Conservation (phyloP, 176 grass and related monocot genomes). For the Stipa capillata region DNA sequence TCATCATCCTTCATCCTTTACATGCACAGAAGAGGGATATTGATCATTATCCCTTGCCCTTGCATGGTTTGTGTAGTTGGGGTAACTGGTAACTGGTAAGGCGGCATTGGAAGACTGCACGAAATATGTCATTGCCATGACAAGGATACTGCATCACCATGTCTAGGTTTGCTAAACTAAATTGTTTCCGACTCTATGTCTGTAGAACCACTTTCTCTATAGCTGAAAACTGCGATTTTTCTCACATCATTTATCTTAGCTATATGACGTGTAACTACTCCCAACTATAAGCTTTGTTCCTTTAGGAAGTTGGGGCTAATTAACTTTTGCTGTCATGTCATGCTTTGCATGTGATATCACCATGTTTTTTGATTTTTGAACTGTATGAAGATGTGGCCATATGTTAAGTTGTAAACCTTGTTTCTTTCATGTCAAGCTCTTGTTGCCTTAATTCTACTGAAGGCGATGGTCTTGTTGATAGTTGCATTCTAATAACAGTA, state of each 20-base stretch:
- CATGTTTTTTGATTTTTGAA: not conserved
- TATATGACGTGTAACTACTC: slow-evolving; percentile 1
- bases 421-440: not conserved
- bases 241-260: not conserved
- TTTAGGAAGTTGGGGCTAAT: not conserved
- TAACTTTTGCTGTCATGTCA: not conserved
- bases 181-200: slow-evolving; percentile 37
- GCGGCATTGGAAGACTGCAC: slow-evolving; percentile 33
- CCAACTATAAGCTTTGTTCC: not conserved
- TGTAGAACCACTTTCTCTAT: slow-evolving; percentile 6
- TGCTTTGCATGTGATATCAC: not conserved
- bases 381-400: not conserved
- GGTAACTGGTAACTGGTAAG: slow-evolving; percentile 68
- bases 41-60: slow-evolving; percentile 41
- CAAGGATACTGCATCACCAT: slow-evolving; percentile 44
- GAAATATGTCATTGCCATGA: slow-evolving; percentile 42
- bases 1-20: slow-evolving; percentile 39
- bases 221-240: not conserved
- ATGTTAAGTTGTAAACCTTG: slow-evolving; percentile 7
- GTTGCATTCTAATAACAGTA: not conserved
- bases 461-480: slow-evolving; percentile 1
- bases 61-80: slow-evolving; percentile 64
- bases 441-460: slow-evolving; percentile 3
- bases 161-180: slow-evolving; percentile 49
- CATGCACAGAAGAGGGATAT: slow-evolving; percentile 56